Conservation (phyloP, 768 basidiomycete species). For the Tricholoma bakamatsutake region DNA sequence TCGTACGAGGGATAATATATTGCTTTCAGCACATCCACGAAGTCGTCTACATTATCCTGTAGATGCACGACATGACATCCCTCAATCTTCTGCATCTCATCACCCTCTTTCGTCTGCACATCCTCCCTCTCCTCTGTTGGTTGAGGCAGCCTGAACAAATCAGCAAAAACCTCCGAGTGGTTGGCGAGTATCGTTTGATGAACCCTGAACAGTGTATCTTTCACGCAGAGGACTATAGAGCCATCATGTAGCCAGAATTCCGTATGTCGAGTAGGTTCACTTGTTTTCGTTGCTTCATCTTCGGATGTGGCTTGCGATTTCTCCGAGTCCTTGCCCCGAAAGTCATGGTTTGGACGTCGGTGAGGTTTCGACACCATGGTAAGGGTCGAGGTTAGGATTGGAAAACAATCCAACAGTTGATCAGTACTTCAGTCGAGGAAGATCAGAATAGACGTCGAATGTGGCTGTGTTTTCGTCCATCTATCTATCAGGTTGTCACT, state of each 20-base stretch:
- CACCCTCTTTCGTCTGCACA: background rate
- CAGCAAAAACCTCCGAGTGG: constrained; percentile 63
- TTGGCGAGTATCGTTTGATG: constrained; percentile 40
- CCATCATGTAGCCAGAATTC: constrained; percentile 44
- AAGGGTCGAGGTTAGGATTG: background rate
- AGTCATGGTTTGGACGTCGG: background rate
- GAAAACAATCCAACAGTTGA: no score
- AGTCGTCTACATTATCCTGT: constrained; percentile 42
- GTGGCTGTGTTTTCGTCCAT: no score
- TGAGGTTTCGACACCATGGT: background rate
- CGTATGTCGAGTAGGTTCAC: constrained; percentile 4
- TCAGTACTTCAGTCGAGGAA: no score
- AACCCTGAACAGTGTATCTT: constrained; percentile 35
- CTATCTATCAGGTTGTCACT: no score
- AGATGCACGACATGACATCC: constrained; percentile 46
- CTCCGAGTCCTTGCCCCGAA: background rate
- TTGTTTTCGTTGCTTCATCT: background rate
- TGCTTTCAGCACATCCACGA: constrained; percentile 43
- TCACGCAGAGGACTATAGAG: constrained; percentile 36
- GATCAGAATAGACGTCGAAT: no score
- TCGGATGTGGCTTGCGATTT: background rate
- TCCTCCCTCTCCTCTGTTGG: constrained; percentile 21
- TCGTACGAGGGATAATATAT: constrained; percentile 45
- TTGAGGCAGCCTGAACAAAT: constrained; percentile 54
- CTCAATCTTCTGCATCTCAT: constrained; percentile 34